Percentiles rank a stretch among this genome's conserved stretches.
These are phyloP conservation scores for Orbilia ellipsospora DNA, from an alignment of 2,329 filamentous ascomycete species.

Conservation along the genomic window DNA sequence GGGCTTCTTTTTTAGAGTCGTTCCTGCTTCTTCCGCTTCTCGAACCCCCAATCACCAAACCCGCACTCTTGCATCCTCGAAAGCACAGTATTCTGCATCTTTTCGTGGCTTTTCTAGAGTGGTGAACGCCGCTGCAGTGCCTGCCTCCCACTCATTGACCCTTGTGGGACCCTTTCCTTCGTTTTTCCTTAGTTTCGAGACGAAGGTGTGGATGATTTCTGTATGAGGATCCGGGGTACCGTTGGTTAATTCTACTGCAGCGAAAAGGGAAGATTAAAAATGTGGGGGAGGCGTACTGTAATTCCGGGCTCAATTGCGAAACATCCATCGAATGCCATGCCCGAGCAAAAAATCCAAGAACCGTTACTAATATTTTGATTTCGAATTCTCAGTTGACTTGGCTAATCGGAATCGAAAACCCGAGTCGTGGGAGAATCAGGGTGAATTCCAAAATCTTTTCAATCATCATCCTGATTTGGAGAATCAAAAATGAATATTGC, in stretches of 20 bases:
- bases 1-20: conserved; percentile 42
- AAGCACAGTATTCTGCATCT: background rate
- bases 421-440: conserved; percentile 18
- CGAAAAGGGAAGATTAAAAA: conserved; percentile 15
- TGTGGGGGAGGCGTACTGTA: conserved; percentile 48
- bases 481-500: too few species aligned
- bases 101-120: conserved; percentile 44
- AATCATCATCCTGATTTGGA: too few species aligned
- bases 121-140: conserved; percentile 16
- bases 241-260: conserved; percentile 17
- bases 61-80: background rate
- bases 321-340: conserved; percentile 10
- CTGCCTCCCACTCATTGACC: conserved; percentile 6
- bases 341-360: background rate
- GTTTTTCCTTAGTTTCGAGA: conserved; percentile 29
- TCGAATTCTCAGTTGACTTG: conserved; percentile 31
- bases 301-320: conserved; percentile 39
- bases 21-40: conserved; percentile 14
- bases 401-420: conserved; percentile 29
- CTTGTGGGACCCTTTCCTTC: conserved; percentile 1
- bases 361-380: background rate
- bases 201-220: conserved; percentile 27
- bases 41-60: conserved; percentile 7
- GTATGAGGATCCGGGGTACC: conserved; percentile 45
- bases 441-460: background rate